Conservation (phyloP, 371 early-diverging fungal genomes). For the Cokeromyces recurvatus region DNA sequence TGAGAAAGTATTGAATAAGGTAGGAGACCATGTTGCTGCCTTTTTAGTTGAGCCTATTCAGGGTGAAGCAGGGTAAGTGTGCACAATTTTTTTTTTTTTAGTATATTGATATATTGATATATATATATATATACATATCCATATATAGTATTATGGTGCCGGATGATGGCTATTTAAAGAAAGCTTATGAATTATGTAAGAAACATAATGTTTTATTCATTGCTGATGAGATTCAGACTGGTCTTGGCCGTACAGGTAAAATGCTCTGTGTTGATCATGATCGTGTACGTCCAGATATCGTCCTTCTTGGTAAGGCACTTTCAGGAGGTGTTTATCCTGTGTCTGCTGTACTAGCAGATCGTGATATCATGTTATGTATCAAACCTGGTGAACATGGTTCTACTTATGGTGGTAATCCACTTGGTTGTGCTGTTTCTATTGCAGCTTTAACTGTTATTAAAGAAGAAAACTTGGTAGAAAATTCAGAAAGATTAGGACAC, state of each 20-base stretch:
- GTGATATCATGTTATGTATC: conserved; percentile 90
- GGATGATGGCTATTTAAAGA: conserved; percentile 86
- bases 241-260: conserved; percentile 92
- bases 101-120: background rate
- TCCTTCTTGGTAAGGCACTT: conserved; percentile 95
- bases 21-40: conserved; percentile 82
- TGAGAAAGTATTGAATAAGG: conserved; percentile 76
- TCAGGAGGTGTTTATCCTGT: conserved; percentile 96
- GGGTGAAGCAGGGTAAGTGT: conserved; percentile 87
- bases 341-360: conserved; percentile 84
- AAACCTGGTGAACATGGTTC: conserved; percentile 96
- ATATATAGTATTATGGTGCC: conserved; percentile 79
- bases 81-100: background rate
- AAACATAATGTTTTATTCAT: conserved; percentile 96
- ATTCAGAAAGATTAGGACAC: conserved; percentile 70
- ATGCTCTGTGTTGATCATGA: conserved; percentile 92
- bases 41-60: conserved; percentile 98
- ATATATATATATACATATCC: too few species aligned
- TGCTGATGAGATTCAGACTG: conserved; percentile 98
- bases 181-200: conserved; percentile 85
- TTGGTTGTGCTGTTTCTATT: conserved; percentile 92
- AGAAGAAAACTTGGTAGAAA: conserved; percentile 89
- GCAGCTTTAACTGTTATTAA: conserved; percentile 91
- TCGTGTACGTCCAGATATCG: conserved; percentile 85
- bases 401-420: conserved; percentile 97